Evolutionary conservation across 148 eudicot genomes (phyloP), one percentile per base, ranked within the genome.

Genomic region (Amaranthus palmeri): DNA sequence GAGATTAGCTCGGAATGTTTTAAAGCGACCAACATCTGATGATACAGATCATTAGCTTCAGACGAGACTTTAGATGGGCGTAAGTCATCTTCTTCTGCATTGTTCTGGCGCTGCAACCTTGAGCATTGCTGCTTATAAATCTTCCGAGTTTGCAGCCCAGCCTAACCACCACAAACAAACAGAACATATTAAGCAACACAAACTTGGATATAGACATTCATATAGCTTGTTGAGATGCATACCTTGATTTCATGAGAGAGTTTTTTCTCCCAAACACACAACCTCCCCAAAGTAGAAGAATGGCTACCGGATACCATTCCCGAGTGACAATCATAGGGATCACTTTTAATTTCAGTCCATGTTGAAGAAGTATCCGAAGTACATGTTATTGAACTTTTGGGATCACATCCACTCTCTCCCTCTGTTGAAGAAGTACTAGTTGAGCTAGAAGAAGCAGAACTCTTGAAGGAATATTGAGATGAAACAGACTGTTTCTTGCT

Each of bases 261-360:
- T 86, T 87, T 87, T 82, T 83, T 83, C 70, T 87, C 91, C 88
- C 91, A 88, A 59, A 87, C 92, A 75, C 80, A 85, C 48, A 88
- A 68, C 61, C 92, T 82, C 61, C 79, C 88, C 50, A 88, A 62
- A 3, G 92, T 88, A 63, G 61, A 77, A 0, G 83, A 85, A 81
- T 88, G 92, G 70, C 87, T 83, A 13, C 92, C 92, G 8, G 92
- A 82, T 45, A 71, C 77, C 88, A 88, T 88, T 48, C 85, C 85
- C 9, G 82, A 74, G 50, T 18, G 58, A 53, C 72, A 81, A 71
- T 78, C 83, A 72, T 74, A 58, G 40, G 65, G 25, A 25, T 74
- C 80, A 63, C 13, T 66, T 63, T 17, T 74, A 61, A 59, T 50
- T 45, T 79, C 91, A 43, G 83, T 72, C 81, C 67, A 74, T 18